A percentile compares a stretch with the other conserved stretches of the same genome.
These are phyloP conservation scores for Saccharum spontaneum DNA, from an alignment of 176 grass and related monocot genomes.

Conservation along the genomic window DNA sequence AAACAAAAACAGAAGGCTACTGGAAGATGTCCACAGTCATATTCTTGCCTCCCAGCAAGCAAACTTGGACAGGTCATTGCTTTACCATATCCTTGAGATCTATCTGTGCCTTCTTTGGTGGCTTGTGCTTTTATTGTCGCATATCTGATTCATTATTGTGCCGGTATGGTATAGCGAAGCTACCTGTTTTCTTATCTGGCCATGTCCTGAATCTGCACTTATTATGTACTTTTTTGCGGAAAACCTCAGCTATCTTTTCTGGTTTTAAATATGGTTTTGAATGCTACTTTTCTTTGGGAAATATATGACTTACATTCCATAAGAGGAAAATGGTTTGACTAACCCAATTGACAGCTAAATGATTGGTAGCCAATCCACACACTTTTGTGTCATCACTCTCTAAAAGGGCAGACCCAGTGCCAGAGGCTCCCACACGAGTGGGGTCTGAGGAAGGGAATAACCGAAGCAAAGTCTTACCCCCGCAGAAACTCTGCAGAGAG, in stretches of 20 bases:
- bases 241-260: constrained; percentile 5
- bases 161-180: not conserved
- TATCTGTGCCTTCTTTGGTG: not conserved
- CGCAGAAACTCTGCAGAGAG: no score
- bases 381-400: not conserved
- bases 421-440: no score
- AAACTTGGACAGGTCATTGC: constrained; percentile 77
- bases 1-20: constrained; percentile 89
- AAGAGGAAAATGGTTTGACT: not conserved
- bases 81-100: constrained; percentile 13
- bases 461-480: no score
- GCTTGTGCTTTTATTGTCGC: not conserved
- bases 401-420: no score
- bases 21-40: constrained; percentile 94
- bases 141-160: not conserved
- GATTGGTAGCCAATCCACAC: not conserved
- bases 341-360: not conserved
- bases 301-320: not conserved
- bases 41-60: constrained; percentile 89
- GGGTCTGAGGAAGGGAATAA: no score
- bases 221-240: not conserved
- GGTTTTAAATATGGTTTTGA: not conserved
- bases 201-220: not conserved
- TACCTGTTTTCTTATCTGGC: constrained; percentile 5
- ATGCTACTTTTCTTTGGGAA: constrained; percentile 3